Base-by-base conservation (phyloP, 345 rosid genomes). In the Euphorbia pulcherrima region DNA sequence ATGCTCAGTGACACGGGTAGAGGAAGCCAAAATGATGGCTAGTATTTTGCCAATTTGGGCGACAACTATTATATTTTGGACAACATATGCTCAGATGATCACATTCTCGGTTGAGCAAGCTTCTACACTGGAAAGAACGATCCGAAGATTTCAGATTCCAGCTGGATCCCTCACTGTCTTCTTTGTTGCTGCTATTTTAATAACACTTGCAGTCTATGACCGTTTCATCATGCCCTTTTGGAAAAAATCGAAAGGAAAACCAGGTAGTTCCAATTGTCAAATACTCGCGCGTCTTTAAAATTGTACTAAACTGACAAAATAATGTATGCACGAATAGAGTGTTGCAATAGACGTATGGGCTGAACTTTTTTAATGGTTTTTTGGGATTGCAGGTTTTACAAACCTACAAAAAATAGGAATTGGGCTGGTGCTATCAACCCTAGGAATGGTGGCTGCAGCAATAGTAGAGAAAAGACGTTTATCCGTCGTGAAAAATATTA, bases 21-120 rank as follows among this genome's bases (percentile, higher is more conserved):
- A 87, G 74, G 92, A 87, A 69, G 85, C 82, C 68, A 87, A 87
- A 71, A 85, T 81, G 85, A 73, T 85, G 83, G 72, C 67, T 24
- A 71, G 81, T 28, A 64, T 85, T n/a, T 62, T 87, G 68, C 88
- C 92, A 21, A 75, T 87, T 8, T 87, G 92, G 92, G 87, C 88
- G 18, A 85, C 87, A 26, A 85, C 92, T 27, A 87, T 87, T 29
- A 71, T 85, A 28, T 85, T 87, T 46, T 85, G 90, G 90, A 87
- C 90, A 0, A 53, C 83, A 4, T 82, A 79, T 44, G 92, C 92
- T 0, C 92, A 87, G 71, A 76, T 87, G 90, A 83, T 85, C 37
- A 85, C 88, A 24, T 87, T 85, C 78, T 83, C 87, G 0, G 88
- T 87, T 28, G 88, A 82, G 76, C 90, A 83, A 77, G 92, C 92